Conservation (phyloP, 805 yeast genomes). For the Yarrowia bubula region DNA sequence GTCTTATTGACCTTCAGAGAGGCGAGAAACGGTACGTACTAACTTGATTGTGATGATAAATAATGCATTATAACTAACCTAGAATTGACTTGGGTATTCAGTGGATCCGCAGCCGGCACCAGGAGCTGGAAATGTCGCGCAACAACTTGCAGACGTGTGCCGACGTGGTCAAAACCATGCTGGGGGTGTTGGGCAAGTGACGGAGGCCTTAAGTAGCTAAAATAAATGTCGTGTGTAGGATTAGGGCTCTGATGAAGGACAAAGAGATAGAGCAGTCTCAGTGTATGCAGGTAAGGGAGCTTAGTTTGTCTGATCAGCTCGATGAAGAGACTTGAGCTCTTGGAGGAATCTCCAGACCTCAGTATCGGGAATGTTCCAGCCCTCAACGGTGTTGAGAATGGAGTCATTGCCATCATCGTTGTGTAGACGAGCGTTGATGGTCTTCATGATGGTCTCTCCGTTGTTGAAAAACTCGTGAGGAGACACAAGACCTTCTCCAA, state of each 20-base stretch:
- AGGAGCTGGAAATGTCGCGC: constrained; percentile 23
- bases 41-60: background rate
- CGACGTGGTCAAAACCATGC: constrained; percentile 21
- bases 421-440: background rate
- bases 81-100: constrained; percentile 13
- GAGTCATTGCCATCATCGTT: constrained; percentile 11
- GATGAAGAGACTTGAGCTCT: constrained; percentile 12
- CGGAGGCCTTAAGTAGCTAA: background rate
- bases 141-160: constrained; percentile 25
- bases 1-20: constrained; percentile 9
- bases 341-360: constrained; percentile 25
- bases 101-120: constrained; percentile 21
- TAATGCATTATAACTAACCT: constrained; percentile 18
- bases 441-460: constrained; percentile 7
- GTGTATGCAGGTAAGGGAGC: too few species aligned
- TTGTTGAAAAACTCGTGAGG: constrained; percentile 10
- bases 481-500: constrained; percentile 1
- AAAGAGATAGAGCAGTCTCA: constrained; percentile 1
- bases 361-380: constrained; percentile 25
- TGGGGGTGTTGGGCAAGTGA: constrained; percentile 20
- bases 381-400: constrained; percentile 17
- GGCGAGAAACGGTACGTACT: constrained; percentile 15
- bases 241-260: constrained; percentile 1
- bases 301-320: background rate
- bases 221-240: background rate